These are phyloP conservation scores for Monosporascus sp. DNA, from an alignment of 2,329 filamentous ascomycete species.

Conservation along the genomic window DNA sequence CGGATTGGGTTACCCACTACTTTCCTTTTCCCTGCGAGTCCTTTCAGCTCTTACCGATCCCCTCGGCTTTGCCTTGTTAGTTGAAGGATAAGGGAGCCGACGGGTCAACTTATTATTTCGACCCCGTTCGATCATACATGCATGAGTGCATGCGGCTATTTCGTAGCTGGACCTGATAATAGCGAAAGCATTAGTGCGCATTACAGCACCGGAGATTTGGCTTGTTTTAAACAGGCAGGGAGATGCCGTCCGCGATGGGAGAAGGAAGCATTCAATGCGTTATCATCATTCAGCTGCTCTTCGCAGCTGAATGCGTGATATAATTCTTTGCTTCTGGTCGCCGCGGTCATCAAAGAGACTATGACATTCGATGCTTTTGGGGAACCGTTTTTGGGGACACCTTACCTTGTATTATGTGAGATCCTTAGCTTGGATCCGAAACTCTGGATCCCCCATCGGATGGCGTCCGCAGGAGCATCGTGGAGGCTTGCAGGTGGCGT, in stretches of 20 bases:
- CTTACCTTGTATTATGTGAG: neutral
- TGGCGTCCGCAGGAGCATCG: neutral
- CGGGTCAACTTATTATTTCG: neutral
- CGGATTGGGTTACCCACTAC: neutral
- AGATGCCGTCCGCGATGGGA: neutral
- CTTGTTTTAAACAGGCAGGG: neutral
- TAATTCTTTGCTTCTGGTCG: neutral
- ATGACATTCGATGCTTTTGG: neutral
- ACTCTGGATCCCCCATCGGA: neutral
- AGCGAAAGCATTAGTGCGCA: neutral
- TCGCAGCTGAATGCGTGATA: neutral
- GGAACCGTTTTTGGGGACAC: neutral
- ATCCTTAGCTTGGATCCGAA: neutral
- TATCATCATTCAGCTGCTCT: neutral
- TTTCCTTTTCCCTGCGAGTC: neutral
- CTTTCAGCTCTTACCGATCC: neutral
- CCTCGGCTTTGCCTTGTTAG: neutral
- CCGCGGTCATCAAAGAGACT: neutral
- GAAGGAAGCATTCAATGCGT: neutral
- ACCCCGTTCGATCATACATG: neutral
- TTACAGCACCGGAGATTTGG: neutral
- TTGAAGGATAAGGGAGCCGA: neutral
- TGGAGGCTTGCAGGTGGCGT: constrained; percentile 1
- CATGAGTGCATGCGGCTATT: neutral
- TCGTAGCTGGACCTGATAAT: neutral